Conservation (phyloP, 345 rosid genomes). For the Lenwebbia sp. region DNA sequence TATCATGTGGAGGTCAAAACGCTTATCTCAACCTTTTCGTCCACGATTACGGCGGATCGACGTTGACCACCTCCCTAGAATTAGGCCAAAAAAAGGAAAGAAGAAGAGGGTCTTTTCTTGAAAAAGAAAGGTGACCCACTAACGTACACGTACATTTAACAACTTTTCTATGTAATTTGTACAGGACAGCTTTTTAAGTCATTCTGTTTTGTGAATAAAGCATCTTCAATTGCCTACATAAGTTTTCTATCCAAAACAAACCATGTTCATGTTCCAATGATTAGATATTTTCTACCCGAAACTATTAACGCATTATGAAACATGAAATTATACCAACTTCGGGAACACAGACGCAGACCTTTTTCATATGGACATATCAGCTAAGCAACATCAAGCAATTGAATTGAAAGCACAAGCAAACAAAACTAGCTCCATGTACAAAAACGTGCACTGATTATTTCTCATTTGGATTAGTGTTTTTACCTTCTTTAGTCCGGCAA, state of each 20-base stretch:
- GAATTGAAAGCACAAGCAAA: neutral
- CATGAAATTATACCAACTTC: neutral
- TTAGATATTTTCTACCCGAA: neutral
- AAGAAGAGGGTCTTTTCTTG: neutral
- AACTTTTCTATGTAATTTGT: neutral
- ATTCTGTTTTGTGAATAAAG: neutral
- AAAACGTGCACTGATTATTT: neutral
- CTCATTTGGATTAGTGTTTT: neutral
- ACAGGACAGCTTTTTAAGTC: neutral
- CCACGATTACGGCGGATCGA: neutral
- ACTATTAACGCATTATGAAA: neutral
- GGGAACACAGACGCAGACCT: neutral
- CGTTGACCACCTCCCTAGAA: neutral
- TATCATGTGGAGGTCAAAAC: too few relatives aligned
- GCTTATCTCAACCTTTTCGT: neutral
- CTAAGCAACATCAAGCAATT: neutral
- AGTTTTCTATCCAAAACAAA: neutral
- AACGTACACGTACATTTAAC: neutral
- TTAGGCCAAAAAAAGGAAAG: neutral
- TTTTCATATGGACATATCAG: neutral
- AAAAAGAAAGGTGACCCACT: neutral
- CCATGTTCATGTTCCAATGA: neutral
- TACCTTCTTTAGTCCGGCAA: slow-evolving; percentile 88
- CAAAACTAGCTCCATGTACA: neutral
- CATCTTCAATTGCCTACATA: neutral